Conservation (phyloP, 177 flowering plant genomes). For the Vitis hybrid region DNA sequence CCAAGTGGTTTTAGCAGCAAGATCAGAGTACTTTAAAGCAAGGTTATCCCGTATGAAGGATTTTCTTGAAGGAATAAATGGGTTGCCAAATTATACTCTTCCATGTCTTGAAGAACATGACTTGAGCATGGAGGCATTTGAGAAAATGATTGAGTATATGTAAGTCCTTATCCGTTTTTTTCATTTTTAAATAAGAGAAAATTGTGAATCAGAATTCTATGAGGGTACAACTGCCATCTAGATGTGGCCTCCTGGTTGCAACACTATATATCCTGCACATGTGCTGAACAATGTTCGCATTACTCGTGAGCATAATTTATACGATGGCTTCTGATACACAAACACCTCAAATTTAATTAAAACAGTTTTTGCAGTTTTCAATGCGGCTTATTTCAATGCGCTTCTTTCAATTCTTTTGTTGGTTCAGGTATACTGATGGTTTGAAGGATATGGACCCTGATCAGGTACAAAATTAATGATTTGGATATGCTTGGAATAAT, state of each 20-base stretch:
- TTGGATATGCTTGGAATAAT: background rate
- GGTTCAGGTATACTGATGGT: slow-evolving; percentile 89
- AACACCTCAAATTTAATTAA: background rate
- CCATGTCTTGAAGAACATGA: slow-evolving; percentile 87
- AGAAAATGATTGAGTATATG: slow-evolving; percentile 96
- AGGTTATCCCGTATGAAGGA: slow-evolving; percentile 77
- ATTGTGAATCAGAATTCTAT: background rate
- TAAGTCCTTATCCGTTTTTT: slow-evolving; percentile 34
- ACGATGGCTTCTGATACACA: no score
- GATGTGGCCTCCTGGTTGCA: background rate
- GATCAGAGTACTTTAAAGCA: slow-evolving; percentile 93
- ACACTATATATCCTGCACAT: background rate
- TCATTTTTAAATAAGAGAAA: background rate
- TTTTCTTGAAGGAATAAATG: slow-evolving; percentile 66
- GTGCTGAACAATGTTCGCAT: no score
- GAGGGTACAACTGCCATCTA: background rate
- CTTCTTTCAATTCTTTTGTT: slow-evolving; percentile 10
- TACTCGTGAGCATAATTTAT: no score
- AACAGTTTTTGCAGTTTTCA: background rate
- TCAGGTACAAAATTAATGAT: slow-evolving; percentile 54
- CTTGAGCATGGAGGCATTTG: slow-evolving; percentile 78
- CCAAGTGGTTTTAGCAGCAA: slow-evolving; percentile 87
- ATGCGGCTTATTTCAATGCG: slow-evolving; percentile 11
- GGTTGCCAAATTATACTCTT: slow-evolving; percentile 42
- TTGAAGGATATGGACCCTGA: slow-evolving; percentile 82